phyloP scores from a whole-genome alignment of 106 monocot species.

The Hemerocallis citrina region DNA sequence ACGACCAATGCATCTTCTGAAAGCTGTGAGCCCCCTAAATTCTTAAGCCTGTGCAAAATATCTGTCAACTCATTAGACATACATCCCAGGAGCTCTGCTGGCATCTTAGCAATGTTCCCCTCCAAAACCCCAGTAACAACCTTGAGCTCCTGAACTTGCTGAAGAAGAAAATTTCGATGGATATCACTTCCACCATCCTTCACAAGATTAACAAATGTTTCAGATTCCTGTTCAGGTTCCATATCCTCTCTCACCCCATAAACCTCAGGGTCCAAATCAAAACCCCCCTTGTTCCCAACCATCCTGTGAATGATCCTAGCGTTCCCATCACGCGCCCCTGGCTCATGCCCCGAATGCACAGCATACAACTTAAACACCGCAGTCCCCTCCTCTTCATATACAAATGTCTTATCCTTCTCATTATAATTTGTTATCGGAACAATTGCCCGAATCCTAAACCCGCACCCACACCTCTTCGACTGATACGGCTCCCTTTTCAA shows the following conservation, averaged over 20 bases:
- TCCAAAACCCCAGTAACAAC: conserved; percentile 46
- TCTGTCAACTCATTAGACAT: conserved; percentile 41
- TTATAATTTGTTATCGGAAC: conserved; percentile 93
- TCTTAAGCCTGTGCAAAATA: conserved; percentile 61
- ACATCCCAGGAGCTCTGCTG: conserved; percentile 26
- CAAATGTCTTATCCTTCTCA: conserved; percentile 96
- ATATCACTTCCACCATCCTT: conserved; percentile 37
- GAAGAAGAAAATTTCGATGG: conserved; percentile 36
- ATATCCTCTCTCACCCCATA: conserved; percentile 80
- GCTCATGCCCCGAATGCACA: conserved; percentile 93
- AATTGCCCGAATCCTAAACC: conserved; percentile 90
- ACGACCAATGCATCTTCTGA: conserved; percentile 45
- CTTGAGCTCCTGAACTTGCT: conserved; percentile 62
- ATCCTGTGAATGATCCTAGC: conserved; percentile 88
- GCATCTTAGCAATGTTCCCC: conserved; percentile 61
- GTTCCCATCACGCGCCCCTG: conserved; percentile 87
- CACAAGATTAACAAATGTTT: conserved; percentile 36
- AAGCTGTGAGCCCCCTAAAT: conserved; percentile 21
- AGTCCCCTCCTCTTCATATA: conserved; percentile 88
- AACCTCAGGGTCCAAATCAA: conserved; percentile 48
- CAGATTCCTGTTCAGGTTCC: too few relatives aligned
- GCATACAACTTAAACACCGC: conserved; percentile 97
- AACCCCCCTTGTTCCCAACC: conserved; percentile 70
- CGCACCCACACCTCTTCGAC: conserved; percentile 94
- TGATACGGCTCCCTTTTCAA: conserved; percentile 93